A percentile compares a stretch with the other conserved stretches of the same genome.
Evolutionary conservation across 2,329 filamentous ascomycete genomes (phyloP).

Genomic region (Lecanosticta acicola): DNA sequence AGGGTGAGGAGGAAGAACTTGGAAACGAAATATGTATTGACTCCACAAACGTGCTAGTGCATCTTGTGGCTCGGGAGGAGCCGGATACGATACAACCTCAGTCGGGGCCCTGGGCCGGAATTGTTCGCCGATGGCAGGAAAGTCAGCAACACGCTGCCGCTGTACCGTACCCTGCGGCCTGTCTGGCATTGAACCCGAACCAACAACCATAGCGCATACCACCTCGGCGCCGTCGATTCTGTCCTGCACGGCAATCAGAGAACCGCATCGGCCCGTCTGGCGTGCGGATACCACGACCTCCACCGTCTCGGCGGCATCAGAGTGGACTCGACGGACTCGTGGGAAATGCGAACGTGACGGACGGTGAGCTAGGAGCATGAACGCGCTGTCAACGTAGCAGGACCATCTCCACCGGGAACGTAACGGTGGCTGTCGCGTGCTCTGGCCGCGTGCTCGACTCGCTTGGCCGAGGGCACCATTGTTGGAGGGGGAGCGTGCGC

Average conservation of each 20-base stretch:
- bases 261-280: too few relatives aligned
- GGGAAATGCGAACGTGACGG: neutral
- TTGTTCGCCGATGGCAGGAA: neutral
- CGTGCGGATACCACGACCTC: neutral
- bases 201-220: too few relatives aligned
- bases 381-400: constrained; percentile 6
- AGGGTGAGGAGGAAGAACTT: neutral
- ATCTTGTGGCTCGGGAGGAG: neutral
- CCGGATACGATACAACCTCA: constrained; percentile 1
- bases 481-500: neutral
- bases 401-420: constrained; percentile 10
- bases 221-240: too few relatives aligned
- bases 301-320: too few relatives aligned
- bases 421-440: constrained; percentile 4
- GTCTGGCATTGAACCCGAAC: too few relatives aligned
- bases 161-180: too few relatives aligned
- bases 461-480: too few relatives aligned
- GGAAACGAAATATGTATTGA: too few relatives aligned
- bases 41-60: too few relatives aligned
- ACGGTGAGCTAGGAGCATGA: constrained; percentile 4
- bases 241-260: too few relatives aligned
- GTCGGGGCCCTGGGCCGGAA: neutral
- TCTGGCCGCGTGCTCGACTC: neutral
- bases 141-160: neutral
- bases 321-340: too few relatives aligned